phyloP scores from a whole-genome alignment of 805 yeast genomes.

The Phaffomyces antillensis region DNA sequence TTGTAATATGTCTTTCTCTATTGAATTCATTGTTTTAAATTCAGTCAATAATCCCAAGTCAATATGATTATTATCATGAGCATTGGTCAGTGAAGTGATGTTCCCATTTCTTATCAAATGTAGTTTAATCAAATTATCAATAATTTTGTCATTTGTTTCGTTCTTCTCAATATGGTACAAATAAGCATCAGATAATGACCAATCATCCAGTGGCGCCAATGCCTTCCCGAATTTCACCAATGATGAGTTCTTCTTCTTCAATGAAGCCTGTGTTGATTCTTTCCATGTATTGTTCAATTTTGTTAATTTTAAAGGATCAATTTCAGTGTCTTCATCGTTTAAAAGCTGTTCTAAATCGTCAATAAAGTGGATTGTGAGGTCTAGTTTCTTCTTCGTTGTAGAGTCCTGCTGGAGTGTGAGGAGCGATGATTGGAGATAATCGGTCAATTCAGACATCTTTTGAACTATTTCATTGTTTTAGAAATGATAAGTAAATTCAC shows the following conservation, averaged over 20 bases:
- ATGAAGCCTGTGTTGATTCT: constrained; percentile 18
- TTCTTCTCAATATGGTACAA: constrained; percentile 23
- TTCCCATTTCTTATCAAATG: constrained; percentile 45
- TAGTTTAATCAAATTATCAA: constrained; percentile 36
- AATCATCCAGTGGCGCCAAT: constrained; percentile 14
- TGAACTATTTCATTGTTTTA: too few relatives aligned
- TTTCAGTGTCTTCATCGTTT: background rate
- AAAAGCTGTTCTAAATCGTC: background rate
- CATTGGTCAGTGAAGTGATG: constrained; percentile 27
- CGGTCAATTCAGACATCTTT: background rate
- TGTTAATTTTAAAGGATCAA: background rate
- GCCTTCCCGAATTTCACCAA: constrained; percentile 20
- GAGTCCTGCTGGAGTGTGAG: too few relatives aligned
- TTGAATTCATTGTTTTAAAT: constrained; percentile 36
- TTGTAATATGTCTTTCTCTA: constrained; percentile 29
- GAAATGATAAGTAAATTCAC: background rate
- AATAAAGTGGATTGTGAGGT: constrained; percentile 3
- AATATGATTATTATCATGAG: constrained; percentile 1
- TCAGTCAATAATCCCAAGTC: constrained; percentile 25
- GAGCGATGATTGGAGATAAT: background rate
- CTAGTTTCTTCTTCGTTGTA: background rate
- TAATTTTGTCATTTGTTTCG: constrained; percentile 11
- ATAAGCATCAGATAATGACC: constrained; percentile 28
- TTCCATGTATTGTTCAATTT: constrained; percentile 19
- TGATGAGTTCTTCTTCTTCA: constrained; percentile 23